Evolutionary conservation across 2,329 filamentous ascomycete species (phyloP).

Genomic region (Beauveria sp.): DNA sequence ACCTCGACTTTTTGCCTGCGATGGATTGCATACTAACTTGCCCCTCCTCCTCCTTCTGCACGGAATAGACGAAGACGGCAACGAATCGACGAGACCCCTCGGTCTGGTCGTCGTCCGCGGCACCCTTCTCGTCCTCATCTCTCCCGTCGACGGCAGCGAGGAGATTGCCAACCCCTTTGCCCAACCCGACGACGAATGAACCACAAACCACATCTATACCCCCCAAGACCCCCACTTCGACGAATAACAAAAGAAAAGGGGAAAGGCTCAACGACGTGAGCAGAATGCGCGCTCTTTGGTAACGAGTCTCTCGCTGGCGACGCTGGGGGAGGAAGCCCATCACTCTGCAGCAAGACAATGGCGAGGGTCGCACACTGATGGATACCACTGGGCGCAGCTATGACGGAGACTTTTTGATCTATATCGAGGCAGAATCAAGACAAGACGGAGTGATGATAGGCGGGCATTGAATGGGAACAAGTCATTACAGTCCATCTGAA

Average conservation of each 20-base stretch:
- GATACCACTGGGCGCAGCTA: background rate
- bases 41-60: background rate
- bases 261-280: too few species aligned
- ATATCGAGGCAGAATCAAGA: background rate
- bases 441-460: too few species aligned
- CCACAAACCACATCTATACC: background rate
- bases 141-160: constrained; percentile 88
- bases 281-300: too few species aligned
- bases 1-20: background rate
- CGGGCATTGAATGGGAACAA: too few species aligned
- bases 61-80: constrained; percentile 77
- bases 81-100: constrained; percentile 70
- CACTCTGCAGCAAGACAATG: too few species aligned
- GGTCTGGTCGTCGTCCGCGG: constrained; percentile 86
- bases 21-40: background rate
- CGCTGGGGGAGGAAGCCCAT: too few species aligned
- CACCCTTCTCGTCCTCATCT: constrained; percentile 86
- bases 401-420: background rate
- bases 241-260: background rate
- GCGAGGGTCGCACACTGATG: background rate
- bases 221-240: too few species aligned
- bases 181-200: constrained; percentile 57
- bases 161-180: constrained; percentile 92
- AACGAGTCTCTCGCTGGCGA: too few species aligned
- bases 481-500: too few species aligned